phyloP scores from a whole-genome alignment of 2,329 filamentous ascomycete genomes.

The Phialophora verrucosa region DNA sequence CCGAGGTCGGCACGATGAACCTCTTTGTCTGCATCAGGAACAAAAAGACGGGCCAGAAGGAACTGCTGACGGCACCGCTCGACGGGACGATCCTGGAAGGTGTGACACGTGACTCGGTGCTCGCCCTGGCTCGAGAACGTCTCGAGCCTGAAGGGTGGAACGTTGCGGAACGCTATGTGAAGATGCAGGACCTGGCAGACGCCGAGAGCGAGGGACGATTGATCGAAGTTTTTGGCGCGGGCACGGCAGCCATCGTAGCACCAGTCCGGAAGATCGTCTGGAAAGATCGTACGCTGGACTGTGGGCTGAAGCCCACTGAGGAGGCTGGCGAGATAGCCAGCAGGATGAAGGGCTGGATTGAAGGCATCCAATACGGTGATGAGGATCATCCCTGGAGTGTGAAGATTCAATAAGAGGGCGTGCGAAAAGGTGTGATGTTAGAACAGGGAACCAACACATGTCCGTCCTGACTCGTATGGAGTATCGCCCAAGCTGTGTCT shows the following conservation, averaged over 20 bases:
- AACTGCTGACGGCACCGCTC: constrained; percentile 91
- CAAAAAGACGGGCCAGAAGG: constrained; percentile 85
- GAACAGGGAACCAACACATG: background rate
- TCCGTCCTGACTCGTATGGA: background rate
- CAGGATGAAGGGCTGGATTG: constrained; percentile 96
- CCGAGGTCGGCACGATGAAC: constrained; percentile 99
- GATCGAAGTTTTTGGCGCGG: constrained; percentile 90
- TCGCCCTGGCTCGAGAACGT: constrained; percentile 82
- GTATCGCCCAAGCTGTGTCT: background rate
- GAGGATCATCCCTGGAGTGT: constrained; percentile 86
- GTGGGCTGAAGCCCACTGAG: constrained; percentile 77
- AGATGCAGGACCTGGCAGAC: constrained; percentile 82
- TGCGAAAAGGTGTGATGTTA: too few species aligned
- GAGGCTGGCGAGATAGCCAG: constrained; percentile 87
- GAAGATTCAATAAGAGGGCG: constrained; percentile 25
- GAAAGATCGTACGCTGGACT: constrained; percentile 79
- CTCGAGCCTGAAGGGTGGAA: constrained; percentile 86
- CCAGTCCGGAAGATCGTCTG: constrained; percentile 89
- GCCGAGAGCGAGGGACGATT: constrained; percentile 83
- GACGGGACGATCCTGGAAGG: constrained; percentile 97
- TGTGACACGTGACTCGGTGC: constrained; percentile 88
- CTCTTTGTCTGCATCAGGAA: constrained; percentile 87
- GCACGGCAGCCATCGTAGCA: constrained; percentile 92
- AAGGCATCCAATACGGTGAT: constrained; percentile 92
- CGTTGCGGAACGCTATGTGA: constrained; percentile 86